Evolutionary conservation across 768 basidiomycete genomes (phyloP), one percentile per base, ranked within the genome.

Genomic region (Termitomyces eurrhizus): DNA sequence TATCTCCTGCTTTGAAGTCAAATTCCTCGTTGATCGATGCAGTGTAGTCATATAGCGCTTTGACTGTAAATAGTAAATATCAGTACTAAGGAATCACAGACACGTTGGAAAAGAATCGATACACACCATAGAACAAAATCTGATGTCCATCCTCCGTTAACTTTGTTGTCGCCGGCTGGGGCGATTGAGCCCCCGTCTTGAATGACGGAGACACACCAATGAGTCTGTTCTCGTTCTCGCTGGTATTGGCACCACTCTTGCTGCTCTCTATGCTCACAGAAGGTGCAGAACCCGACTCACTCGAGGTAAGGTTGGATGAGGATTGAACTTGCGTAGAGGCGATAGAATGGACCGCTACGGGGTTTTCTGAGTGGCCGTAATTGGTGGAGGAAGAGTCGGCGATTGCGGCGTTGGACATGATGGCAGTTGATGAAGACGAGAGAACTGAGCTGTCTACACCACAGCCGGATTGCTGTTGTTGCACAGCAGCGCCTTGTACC

Each of bases 11-110:
- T 70, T 95, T 92, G 85, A 98, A 98, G 72, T 95, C 91, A 72
- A 98, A 98, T 75, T 98, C 96, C 69, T 95, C 93, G 1, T 91
- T 87, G 62, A 90, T 92, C 12, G 89, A 86, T 16, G 92, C 93
- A 0, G 75, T 74, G 67, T 95, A 95, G 72, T 94, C 90, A 70
- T 92, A 96, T 64, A 95, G 75, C 42, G 94, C 94, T 79, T 93
- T 92, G 61, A 95, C 93, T 93, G 62, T 52, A 24, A 39, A 29
- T 2, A 12, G 7, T 56, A 14, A 33, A n/a, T 6, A 13, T 21
- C 3, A 45, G 1, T 29, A 1, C 4, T 29, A 1, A 29, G 29
- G 29, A 29, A 29, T 29, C 2, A 29, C 2, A 29, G 7, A 56
- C 11, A 2, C 13, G 46, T 7, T 57, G 58, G 46, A 39, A 36